These are phyloP conservation scores for Zea mays DNA, from an alignment of 176 grass and related monocot genomes.

Conservation along the genomic window Zm-B73-REFERENCE-NAM-5.0 NC_050100.1:64003501-64004000, in stretches of 20 bases:
- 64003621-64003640: neutral
- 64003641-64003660: neutral
- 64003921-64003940: constrained; percentile 57
- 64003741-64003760: neutral
- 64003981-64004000: constrained; percentile 63
- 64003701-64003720: neutral
- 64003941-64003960: constrained; percentile 71
- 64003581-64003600: neutral
- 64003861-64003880: constrained; percentile 2
- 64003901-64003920: constrained; percentile 35
- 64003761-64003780: neutral
- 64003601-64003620: neutral
- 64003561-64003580: neutral
- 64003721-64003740: neutral
- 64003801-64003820: neutral
- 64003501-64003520: neutral
- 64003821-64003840: neutral
- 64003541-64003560: neutral
- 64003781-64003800: neutral
- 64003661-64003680: neutral
- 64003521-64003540: neutral
- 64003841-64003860: too few relatives aligned
- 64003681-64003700: neutral
- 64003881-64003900: neutral
- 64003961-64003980: constrained; percentile 72